phyloP scores from a whole-genome alignment of 371 early-diverging fungal species.

The Chytridium lagenaria region DNA sequence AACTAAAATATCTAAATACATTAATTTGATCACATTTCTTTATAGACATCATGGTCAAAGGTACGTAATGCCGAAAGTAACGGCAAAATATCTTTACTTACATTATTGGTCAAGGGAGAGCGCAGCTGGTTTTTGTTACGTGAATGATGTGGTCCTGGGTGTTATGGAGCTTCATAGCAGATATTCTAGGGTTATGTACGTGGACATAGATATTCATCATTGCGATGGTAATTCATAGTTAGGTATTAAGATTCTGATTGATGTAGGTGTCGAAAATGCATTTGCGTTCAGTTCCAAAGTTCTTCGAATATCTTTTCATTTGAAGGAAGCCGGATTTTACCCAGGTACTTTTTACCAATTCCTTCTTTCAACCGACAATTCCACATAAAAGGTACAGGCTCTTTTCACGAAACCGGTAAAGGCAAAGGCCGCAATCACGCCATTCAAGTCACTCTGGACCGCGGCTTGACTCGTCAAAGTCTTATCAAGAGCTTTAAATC shows the following conservation, averaged over 20 bases:
- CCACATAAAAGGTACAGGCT: constrained; percentile 56
- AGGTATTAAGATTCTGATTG: constrained; percentile 67
- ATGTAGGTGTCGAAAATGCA: constrained; percentile 86
- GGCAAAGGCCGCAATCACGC: constrained; percentile 60
- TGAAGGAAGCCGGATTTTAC: constrained; percentile 74
- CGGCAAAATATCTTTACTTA: not conserved
- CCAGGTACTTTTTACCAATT: constrained; percentile 58
- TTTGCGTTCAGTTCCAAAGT: constrained; percentile 74
- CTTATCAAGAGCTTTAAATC: constrained; percentile 65
- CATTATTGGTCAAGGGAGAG: constrained; percentile 23
- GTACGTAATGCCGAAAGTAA: constrained; percentile 29
- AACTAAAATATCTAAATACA: constrained; percentile 46
- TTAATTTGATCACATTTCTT: not conserved
- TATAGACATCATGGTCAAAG: constrained; percentile 47
- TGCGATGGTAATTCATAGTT: constrained; percentile 66
- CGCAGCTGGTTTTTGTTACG: constrained; percentile 88
- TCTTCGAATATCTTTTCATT: constrained; percentile 81
- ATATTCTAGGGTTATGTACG: constrained; percentile 72
- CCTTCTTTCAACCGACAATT: constrained; percentile 16
- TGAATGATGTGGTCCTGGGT: constrained; percentile 86
- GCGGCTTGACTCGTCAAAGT: constrained; percentile 64
- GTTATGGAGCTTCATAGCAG: constrained; percentile 71
- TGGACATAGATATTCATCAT: constrained; percentile 84
- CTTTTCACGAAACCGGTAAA: constrained; percentile 53
- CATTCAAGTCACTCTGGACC: constrained; percentile 80